Evolutionary conservation across 345 rosid genomes (phyloP), one percentile per base, ranked within the genome.

Genomic region (Lagerstroemia speciosa): DNA sequence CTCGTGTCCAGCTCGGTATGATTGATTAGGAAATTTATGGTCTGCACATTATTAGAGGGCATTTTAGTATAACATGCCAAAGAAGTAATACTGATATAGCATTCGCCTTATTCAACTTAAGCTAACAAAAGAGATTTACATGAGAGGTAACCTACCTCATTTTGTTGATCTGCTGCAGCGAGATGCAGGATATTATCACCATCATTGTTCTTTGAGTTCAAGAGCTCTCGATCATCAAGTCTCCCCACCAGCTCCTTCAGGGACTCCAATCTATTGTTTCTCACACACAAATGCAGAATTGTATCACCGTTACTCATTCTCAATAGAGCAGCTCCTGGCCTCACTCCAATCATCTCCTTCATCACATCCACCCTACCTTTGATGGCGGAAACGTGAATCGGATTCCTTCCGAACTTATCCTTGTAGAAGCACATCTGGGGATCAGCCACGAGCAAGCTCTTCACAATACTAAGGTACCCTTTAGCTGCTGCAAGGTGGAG

Each of bases 401-500:
- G 69, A 20, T 50, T 71, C 61, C 79, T 76, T 3, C 78, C 77
- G 52, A 69, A 64, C 45, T 27, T 50, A 26, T 74, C 77, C 19
- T 31, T 19, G 55, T 16, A 40, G 20, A 68, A 29, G 29, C 79
- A 67, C 32, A 53, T 63, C 17, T 64, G 55, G 0, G 64, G 20
- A 17, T 16, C 24, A 2, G 27, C 60, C 8, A 4, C 7, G n/a
- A 76, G 22, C 62, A 72, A 22, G 32, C 27, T 52, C 55, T 43
- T 43, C n/a, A 76, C 79, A 0, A 76, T 32, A n/a, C 45, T 36
- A 0, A 9, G 3, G 43, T 63, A 48, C 29, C 75, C 79, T 33
- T 72, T 69, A 11, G 75, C 75, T 0, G 69, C 43, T 8, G 78
- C 78, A 9, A 67, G 38, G 75, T 76, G 78, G 50, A 75, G 71